Conservation (phyloP, 331 rosid species). For the Malus hybrid region DNA sequence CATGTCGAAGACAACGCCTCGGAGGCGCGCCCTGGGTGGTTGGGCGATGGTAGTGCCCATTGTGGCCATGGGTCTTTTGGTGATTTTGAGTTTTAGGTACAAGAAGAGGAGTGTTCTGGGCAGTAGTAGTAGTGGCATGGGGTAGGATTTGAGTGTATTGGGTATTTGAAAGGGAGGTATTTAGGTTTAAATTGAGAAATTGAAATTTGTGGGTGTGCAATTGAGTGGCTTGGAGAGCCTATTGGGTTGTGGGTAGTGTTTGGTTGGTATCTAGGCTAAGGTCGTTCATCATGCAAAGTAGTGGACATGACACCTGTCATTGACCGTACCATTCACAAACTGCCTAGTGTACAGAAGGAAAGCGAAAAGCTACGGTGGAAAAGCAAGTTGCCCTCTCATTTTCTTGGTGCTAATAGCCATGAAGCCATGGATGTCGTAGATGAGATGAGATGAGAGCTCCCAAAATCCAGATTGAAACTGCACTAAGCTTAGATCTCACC, state of each 20-base stretch:
- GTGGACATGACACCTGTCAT: too few relatives aligned
- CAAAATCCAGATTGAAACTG: too few relatives aligned
- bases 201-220: background rate
- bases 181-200: background rate
- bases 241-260: background rate
- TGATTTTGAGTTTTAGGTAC: background rate
- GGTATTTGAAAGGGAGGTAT: background rate
- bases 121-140: constrained; percentile 6
- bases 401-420: too few relatives aligned
- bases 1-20: constrained; percentile 95
- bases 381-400: too few relatives aligned
- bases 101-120: constrained; percentile 13
- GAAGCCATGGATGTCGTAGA: too few relatives aligned
- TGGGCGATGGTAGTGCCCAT: background rate
- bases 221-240: background rate
- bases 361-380: too few relatives aligned
- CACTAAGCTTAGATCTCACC: too few relatives aligned
- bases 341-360: too few relatives aligned
- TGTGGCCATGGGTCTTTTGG: constrained; percentile 32
- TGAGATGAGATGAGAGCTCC: too few relatives aligned
- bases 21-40: constrained; percentile 42
- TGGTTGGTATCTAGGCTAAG: background rate
- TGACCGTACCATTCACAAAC: too few relatives aligned
- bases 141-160: background rate
- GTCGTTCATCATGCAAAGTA: too few relatives aligned